A percentile compares a stretch with the other conserved stretches of the same genome.
phyloP scores from a whole-genome alignment of 352 stramenopile genomes.

The Phytophthora aleatoria region DNA sequence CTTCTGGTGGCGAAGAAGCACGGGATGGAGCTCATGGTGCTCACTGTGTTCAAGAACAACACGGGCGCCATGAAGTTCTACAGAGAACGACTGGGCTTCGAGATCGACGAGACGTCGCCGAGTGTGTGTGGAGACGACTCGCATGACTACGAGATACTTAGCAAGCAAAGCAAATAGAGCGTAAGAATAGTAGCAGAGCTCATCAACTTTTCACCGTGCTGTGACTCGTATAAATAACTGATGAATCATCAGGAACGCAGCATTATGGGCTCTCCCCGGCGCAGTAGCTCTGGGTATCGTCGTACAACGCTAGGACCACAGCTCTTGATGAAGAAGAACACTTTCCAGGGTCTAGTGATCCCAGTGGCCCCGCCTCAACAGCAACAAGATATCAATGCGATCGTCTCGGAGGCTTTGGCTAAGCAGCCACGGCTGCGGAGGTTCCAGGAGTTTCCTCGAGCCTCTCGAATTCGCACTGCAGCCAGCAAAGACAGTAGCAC shows the following conservation, averaged over 20 bases:
- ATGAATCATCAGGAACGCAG: too few relatives aligned
- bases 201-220: too few relatives aligned
- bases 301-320: conserved; percentile 50
- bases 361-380: conserved; percentile 35
- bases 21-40: conserved; percentile 90
- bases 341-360: conserved; percentile 68
- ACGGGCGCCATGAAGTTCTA: conserved; percentile 91
- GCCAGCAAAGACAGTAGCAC: conserved; percentile 11
- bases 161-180: conserved; percentile 49
- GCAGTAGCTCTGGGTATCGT: conserved; percentile 19
- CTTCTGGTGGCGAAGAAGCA: conserved; percentile 79
- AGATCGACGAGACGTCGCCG: conserved; percentile 91
- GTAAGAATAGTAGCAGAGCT: conserved; percentile 19
- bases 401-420: conserved; percentile 35
- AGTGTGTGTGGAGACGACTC: conserved; percentile 72
- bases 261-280: conserved; percentile 27
- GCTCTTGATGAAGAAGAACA: conserved; percentile 72
- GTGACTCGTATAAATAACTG: conserved; percentile 21
- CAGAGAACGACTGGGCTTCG: conserved; percentile 81
- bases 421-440: conserved; percentile 45
- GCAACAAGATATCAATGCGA: conserved; percentile 14
- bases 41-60: conserved; percentile 95
- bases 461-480: conserved; percentile 43
- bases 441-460: conserved; percentile 55
- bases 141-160: conserved; percentile 88